Conservation (phyloP, 2,329 filamentous ascomycete genomes). For the Diaporthe helianthi region DNA sequence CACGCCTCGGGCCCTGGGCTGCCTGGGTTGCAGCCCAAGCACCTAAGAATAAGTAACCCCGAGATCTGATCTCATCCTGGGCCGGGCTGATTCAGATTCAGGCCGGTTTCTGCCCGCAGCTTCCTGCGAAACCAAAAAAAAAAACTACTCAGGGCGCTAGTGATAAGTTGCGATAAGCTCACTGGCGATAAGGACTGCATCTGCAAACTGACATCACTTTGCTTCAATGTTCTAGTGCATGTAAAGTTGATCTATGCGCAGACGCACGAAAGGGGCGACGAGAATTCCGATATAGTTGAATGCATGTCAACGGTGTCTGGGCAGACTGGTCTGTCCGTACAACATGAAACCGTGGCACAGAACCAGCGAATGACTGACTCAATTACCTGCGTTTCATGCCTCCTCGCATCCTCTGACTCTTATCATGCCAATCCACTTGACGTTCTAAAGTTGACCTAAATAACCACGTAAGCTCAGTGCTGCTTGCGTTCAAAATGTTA, state of each 20-base stretch:
- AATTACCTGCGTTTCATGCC: not conserved
- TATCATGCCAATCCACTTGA: not conserved
- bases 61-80: slow-evolving; percentile 21
- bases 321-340: not conserved
- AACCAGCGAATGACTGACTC: not conserved
- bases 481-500: not conserved
- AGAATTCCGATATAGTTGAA: not conserved
- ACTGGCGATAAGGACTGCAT: not conserved
- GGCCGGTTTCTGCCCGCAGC: slow-evolving; percentile 10
- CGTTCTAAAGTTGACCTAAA: not conserved
- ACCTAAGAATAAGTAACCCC: slow-evolving; percentile 13
- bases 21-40: slow-evolving; percentile 15
- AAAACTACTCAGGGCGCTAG: slow-evolving; percentile 23
- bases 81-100: slow-evolving; percentile 24
- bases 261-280: too few relatives aligned
- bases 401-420: not conserved
- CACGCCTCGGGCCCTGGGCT: slow-evolving; percentile 10
- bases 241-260: not conserved
- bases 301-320: not conserved
- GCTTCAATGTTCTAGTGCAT: too few relatives aligned
- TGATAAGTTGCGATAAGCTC: slow-evolving; percentile 23
- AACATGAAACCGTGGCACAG: not conserved
- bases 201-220: not conserved
- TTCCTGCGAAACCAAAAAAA: not conserved
- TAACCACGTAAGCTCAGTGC: not conserved